Evolutionary conservation across 1,284 basidiomycete genomes (phyloP), one percentile per base, ranked within the genome.

Genomic region (Pisolithus thermaeus): DNA sequence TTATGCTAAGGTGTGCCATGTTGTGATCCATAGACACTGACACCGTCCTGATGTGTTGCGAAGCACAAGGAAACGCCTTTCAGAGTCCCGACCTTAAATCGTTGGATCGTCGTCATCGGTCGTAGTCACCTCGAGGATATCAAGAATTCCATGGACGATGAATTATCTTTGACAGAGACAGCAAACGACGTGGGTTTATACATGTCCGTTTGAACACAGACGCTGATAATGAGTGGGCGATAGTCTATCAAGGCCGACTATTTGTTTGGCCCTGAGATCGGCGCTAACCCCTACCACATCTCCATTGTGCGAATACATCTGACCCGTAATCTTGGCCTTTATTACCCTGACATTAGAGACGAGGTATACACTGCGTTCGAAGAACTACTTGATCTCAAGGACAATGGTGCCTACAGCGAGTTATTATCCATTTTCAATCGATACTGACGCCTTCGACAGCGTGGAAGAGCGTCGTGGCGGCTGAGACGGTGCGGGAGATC

Each of bases 331-430:
- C 46, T 73, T 3, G 52, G 44, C 1, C 43, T 1, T 20, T 38
- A 69, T 3, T 64, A 63, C 18, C 51, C 58, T 6, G 62, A 66
- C 5, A 54, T 73, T 3, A 54, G 55, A 28, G 61, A 72, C 7
- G 73, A 75, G 51, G 52, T 73, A 4, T 14, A 44, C 1, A 40
- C 42, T 0, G 60, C 70, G 0, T 68, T 72, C 49, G 56, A 64
- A 6, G 67, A 71, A 2, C 22, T 53, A 23, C 39, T 65, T 1
- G 45, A 55, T 23, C 54, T 59, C 30, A 47, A 50, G 28, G 54
- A 30, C n/a, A 39, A 57, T 12, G 63, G 65, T 65, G 9, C 6
- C 2, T 32, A n/a, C 45, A 7, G 4, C 1, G 8, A 12, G 8
- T 16, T 12, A 22, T 16, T 16, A 27, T 12, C 42, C 7, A 6